phyloP scores from a whole-genome alignment of 768 basidiomycete species.

The Trametes gibbosa region DNA sequence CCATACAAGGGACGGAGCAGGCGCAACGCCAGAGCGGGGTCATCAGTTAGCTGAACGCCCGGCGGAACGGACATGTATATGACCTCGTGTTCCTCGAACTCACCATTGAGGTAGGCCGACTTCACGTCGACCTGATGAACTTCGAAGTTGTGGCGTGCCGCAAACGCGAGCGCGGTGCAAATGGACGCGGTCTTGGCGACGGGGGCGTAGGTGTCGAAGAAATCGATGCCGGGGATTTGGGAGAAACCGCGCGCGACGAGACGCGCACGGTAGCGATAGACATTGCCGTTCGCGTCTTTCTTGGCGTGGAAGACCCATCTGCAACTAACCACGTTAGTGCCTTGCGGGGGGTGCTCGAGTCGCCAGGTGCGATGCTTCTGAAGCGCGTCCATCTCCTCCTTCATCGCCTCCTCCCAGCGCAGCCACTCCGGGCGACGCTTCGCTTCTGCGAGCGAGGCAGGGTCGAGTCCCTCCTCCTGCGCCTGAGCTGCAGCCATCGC shows the following conservation, averaged over 20 bases:
- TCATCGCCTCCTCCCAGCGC: constrained; percentile 25
- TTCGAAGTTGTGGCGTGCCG: constrained; percentile 25
- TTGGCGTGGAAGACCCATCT: neutral
- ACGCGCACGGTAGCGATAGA: neutral
- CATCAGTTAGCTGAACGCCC: neutral
- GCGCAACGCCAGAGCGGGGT: neutral
- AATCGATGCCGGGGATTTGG: neutral
- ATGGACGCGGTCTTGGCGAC: constrained; percentile 20
- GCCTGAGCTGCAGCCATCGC: too few species aligned
- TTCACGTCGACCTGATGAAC: constrained; percentile 36
- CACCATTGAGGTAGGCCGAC: constrained; percentile 28
- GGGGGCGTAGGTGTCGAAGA: neutral
- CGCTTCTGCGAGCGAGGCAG: constrained; percentile 19
- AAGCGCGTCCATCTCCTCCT: constrained; percentile 16
- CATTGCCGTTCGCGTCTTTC: neutral
- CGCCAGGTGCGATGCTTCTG: constrained; percentile 30
- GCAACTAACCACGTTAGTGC: constrained; percentile 30
- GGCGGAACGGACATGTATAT: constrained; percentile 18
- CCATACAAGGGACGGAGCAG: constrained; percentile 2
- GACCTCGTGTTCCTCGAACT: constrained; percentile 21
- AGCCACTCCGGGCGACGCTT: constrained; percentile 25
- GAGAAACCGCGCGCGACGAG: neutral
- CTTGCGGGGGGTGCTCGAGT: constrained; percentile 23
- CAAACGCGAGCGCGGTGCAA: constrained; percentile 29
- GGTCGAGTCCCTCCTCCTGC: neutral